These are phyloP conservation scores for Teunomyces kruisii DNA, from an alignment of 805 yeast species.

Conservation along the genomic window DNA sequence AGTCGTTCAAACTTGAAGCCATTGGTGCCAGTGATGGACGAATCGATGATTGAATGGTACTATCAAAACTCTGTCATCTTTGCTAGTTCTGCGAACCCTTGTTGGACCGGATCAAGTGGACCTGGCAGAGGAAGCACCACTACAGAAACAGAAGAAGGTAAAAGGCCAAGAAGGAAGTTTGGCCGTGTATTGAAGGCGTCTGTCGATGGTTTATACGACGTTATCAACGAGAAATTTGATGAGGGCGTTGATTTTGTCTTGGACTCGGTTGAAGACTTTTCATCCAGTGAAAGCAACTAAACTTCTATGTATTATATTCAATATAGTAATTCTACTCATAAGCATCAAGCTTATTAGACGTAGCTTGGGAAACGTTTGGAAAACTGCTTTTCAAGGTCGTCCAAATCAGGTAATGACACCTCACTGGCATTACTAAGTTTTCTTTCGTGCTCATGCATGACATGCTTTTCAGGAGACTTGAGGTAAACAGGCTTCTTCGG, in stretches of 20 bases:
- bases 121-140: constrained; percentile 20
- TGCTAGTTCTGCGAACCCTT: constrained; percentile 69
- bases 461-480: constrained; percentile 29
- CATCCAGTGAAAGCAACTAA: constrained; percentile 17
- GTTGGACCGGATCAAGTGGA: constrained; percentile 63
- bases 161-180: constrained; percentile 84
- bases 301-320: constrained; percentile 3
- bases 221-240: constrained; percentile 76
- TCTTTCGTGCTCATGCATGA: constrained; percentile 16
- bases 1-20: constrained; percentile 72
- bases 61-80: constrained; percentile 82
- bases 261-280: constrained; percentile 68
- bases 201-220: constrained; percentile 70
- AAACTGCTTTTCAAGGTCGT: constrained; percentile 58
- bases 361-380: constrained; percentile 62
- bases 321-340: not conserved
- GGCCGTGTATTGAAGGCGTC: constrained; percentile 84
- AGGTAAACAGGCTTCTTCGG: constrained; percentile 64
- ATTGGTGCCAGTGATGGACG: constrained; percentile 84
- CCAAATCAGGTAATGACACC: constrained; percentile 51
- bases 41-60: constrained; percentile 88
- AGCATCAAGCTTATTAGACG: constrained; percentile 27
- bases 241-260: constrained; percentile 83
- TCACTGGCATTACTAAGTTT: constrained; percentile 40
- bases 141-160: constrained; percentile 22